phyloP scores from a whole-genome alignment of 2,329 filamentous ascomycete species.

The Exophiala viscosa region DNA sequence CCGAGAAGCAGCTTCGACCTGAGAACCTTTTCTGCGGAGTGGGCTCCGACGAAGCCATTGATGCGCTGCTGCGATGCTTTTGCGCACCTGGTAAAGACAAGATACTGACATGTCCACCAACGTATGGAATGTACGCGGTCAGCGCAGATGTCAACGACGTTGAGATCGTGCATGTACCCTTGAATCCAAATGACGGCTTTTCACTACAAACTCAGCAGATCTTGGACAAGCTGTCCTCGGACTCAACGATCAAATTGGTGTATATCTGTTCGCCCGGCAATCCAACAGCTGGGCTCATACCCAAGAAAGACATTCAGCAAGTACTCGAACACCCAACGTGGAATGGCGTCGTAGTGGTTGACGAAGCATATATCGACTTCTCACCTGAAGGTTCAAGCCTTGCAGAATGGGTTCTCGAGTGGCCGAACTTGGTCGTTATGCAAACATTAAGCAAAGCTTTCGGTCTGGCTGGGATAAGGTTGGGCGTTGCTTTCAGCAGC shows the following conservation, averaged over 20 bases:
- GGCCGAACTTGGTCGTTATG: constrained; percentile 95
- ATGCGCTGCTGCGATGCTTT: constrained; percentile 89
- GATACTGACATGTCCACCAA: constrained; percentile 91
- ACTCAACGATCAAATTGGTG: constrained; percentile 72
- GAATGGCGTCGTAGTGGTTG: constrained; percentile 90
- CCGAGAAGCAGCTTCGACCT: constrained; percentile 66
- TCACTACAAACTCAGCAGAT: constrained; percentile 69
- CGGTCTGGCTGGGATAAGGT: constrained; percentile 85
- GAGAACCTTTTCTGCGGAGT: constrained; percentile 92
- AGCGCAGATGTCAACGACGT: constrained; percentile 94
- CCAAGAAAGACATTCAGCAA: constrained; percentile 67
- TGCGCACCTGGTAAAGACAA: constrained; percentile 82
- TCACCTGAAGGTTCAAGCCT: constrained; percentile 73
- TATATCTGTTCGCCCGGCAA: constrained; percentile 96
- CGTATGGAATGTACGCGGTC: constrained; percentile 97
- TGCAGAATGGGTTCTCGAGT: constrained; percentile 86
- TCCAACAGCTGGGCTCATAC: constrained; percentile 76
- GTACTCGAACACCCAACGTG: constrained; percentile 83
- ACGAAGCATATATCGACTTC: constrained; percentile 98
- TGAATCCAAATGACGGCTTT: constrained; percentile 70
- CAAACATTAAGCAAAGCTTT: constrained; percentile 99
- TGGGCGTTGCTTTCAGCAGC: constrained; percentile 80
- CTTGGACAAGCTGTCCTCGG: constrained; percentile 59
- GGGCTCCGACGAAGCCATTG: constrained; percentile 94
- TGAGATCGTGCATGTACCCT: constrained; percentile 76